Percentiles rank a stretch among this genome's conserved stretches.
phyloP scores from a whole-genome alignment of 495 filamentous ascomycete genomes.

The Podospora tetraspora region DNA sequence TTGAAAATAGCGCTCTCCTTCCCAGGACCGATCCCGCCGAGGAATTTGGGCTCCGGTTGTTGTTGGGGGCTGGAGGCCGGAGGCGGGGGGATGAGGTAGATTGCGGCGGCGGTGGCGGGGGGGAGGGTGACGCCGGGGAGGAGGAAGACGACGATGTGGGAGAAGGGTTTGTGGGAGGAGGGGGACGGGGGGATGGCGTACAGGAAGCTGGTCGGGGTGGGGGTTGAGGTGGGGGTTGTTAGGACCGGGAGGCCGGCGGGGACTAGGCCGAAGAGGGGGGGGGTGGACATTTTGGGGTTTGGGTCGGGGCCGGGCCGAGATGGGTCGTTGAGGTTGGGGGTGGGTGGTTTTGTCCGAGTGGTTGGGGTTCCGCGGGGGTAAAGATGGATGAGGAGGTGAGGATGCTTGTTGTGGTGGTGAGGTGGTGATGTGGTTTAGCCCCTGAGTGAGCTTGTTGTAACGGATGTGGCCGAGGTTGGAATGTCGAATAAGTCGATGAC shows the following conservation, averaged over 20 bases:
- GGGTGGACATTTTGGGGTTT: slow-evolving; percentile 19
- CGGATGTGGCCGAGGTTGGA: neutral
- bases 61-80: slow-evolving; percentile 14
- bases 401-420: neutral
- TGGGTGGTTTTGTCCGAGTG: no score
- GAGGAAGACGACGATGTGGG: slow-evolving; percentile 83
- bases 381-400: no score
- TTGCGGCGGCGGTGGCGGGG: slow-evolving; percentile 70
- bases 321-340: neutral
- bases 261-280: slow-evolving; percentile 44
- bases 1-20: slow-evolving; percentile 89
- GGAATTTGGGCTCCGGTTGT: slow-evolving; percentile 61
- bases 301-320: neutral
- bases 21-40: slow-evolving; percentile 81
- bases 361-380: neutral
- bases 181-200: slow-evolving; percentile 39
- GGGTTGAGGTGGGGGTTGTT: slow-evolving; percentile 37
- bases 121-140: slow-evolving; percentile 75
- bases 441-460: neutral
- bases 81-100: slow-evolving; percentile 63
- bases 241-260: slow-evolving; percentile 48
- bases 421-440: neutral
- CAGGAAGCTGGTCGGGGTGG: slow-evolving; percentile 36
- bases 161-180: slow-evolving; percentile 45
- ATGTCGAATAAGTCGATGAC: neutral